Evolutionary conservation across 139 green algal genomes (phyloP).

Genomic region (Volvox reticuliferus): DNA sequence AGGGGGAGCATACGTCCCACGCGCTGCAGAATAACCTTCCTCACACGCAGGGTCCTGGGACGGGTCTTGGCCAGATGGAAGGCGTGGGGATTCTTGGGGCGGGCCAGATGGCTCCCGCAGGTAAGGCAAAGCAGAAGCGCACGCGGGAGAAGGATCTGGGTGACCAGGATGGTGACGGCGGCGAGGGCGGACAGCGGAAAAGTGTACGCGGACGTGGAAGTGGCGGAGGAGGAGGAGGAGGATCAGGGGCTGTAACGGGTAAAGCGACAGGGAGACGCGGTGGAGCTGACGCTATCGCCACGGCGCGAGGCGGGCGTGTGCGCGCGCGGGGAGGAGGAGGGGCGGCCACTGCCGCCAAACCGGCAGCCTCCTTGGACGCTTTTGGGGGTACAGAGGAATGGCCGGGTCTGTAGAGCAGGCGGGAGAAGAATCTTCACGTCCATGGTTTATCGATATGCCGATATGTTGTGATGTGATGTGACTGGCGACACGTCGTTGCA

Average conservation of each 20-base stretch:
- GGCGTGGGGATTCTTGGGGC: background rate
- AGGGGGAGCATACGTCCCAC: background rate
- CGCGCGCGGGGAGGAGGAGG: background rate
- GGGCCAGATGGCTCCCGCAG: background rate
- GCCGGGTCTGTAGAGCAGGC: conserved; percentile 18
- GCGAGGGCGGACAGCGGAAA: background rate
- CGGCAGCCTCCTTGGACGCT: background rate
- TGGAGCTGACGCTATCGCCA: background rate
- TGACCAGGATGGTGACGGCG: background rate
- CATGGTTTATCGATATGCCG: too few species aligned
- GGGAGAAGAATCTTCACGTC: background rate
- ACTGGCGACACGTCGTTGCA: too few species aligned
- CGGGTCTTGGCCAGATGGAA: too few species aligned
- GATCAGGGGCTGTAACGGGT: background rate
- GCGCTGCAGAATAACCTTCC: background rate
- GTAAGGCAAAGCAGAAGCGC: background rate
- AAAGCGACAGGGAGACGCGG: background rate
- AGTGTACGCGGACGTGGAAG: background rate
- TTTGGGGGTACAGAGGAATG: conserved; percentile 18
- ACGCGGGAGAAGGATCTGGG: background rate
- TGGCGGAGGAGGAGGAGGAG: background rate
- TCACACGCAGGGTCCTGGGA: background rate
- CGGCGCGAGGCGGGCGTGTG: background rate
- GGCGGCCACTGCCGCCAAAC: background rate
- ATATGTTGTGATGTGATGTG: too few species aligned